Percentiles rank a stretch among this genome's conserved stretches.
Conservation (phyloP, 768 basidiomycete species). For the Bullera alba region DNA sequence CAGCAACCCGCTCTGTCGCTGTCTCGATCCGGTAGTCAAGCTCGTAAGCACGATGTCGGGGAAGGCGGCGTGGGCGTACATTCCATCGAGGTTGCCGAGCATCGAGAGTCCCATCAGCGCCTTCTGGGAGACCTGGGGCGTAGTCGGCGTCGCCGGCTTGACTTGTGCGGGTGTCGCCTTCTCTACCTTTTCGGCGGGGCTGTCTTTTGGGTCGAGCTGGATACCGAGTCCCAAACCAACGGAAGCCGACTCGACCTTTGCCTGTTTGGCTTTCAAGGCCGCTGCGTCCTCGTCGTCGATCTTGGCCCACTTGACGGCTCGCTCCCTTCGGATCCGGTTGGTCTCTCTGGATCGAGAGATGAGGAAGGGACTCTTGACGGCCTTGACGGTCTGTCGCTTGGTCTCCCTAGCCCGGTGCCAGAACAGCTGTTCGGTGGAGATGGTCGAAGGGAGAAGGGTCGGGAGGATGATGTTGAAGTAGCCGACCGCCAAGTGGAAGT, state of each 20-base stretch:
- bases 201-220: neutral
- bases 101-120: conserved; percentile 67
- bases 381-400: conserved; percentile 61
- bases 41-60: conserved; percentile 59
- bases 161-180: neutral
- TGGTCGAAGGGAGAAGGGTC: conserved; percentile 55
- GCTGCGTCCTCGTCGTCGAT: conserved; percentile 56
- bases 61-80: conserved; percentile 64
- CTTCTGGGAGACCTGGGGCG: conserved; percentile 46
- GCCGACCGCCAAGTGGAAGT: conserved; percentile 74
- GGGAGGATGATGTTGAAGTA: conserved; percentile 79
- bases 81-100: conserved; percentile 75
- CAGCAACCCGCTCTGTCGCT: conserved; percentile 67
- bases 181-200: neutral
- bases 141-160: neutral
- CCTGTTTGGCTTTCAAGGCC: neutral
- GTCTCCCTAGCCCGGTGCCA: conserved; percentile 69
- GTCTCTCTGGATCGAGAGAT: conserved; percentile 59
- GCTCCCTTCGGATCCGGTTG: conserved; percentile 58
- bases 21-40: conserved; percentile 76
- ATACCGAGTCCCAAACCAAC: conserved; percentile 9
- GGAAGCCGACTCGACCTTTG: neutral
- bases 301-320: conserved; percentile 62
- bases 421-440: conserved; percentile 51
- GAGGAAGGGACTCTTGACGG: conserved; percentile 60